Evolutionary conservation across 2,329 filamentous ascomycete genomes (phyloP), one percentile per base, ranked within the genome.

Genomic region (Monosporascus sp.): DNA sequence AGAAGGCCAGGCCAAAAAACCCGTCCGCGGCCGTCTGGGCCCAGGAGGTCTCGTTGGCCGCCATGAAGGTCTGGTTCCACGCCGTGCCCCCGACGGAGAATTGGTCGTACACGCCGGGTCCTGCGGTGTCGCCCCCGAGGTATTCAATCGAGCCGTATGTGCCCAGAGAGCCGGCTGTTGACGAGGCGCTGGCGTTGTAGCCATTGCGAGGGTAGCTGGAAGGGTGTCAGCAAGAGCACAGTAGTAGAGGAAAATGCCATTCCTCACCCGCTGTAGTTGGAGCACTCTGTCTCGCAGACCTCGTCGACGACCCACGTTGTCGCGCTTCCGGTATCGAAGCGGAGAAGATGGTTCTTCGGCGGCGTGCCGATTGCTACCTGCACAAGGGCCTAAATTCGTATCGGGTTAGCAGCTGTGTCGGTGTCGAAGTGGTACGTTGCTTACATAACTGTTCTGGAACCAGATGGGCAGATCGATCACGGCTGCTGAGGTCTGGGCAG

Each of bases 321-420:
- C 2, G 69, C 51, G 50, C 67, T 70, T 22, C 70, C 69, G 0
- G 68, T 72, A 54, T 72, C 69, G 52, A 70, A 71, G 11, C 61
- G 52, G 5, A 72, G 60, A 1, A 58, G 55, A 52, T 65, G 63
- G 0, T 51, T 55, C 47, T 63, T 57, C 9, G 57, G 38, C 0
- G 70, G 70, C 3, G 64, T 68, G 39, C 70, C 70, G 11, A 66
- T 46, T 35, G 57, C 47, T 41, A 52, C 48, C 11, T 56, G 51
- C n/a, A 58, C 56, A 20, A 50, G 20, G 15, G 53, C 44, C 47
- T 53, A 50, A 37, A 41, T 31, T 39, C 22, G 11, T 50, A 25
- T 11, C 9, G n/a, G 6, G 39, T 37, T 20, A 38, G 52, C 27
- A 22, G 11, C 35, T n/a, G 17, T 24, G n/a, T 35, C 11, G 11